Evolutionary conservation across 371 early-diverging fungal genomes (phyloP), one percentile per base, ranked within the genome.

Genomic region (Basidiobolus meristosporus): DNA sequence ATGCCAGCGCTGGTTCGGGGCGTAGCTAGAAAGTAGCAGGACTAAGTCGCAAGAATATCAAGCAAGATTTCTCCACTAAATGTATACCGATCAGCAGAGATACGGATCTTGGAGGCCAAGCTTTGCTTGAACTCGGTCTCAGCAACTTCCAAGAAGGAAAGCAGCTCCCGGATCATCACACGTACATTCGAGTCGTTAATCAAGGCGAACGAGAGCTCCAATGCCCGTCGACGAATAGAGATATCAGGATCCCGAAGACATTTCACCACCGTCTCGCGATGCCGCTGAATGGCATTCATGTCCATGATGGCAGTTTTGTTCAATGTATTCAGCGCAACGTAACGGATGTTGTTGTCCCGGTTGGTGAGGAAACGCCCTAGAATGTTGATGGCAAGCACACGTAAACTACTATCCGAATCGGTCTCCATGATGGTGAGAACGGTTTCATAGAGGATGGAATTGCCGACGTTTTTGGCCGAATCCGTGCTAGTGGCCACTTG

Each of bases 401-500:
- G 77, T 45, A 97, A 63, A 11, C 86, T 82, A 36, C 65, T 71
- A 43, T 93, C 96, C 37, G 84, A 82, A 43, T 90, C 82, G 31
- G 89, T 85, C 28, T 87, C 82, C 86, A 97, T 82, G 42, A 91
- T 90, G 1, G 97, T 92, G 53, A 90, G 52, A 0, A 90, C 91
- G 17, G 91, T 83, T 49, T 97, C 98, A 54, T 97, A 97, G 37
- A 96, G 55, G 38, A 97, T 90, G 9, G 96, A 75, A 47, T 90
- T 93, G 36, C 97, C 98, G 20, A 90, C 96, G 52, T 96, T 97
- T 57, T 92, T 90, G 29, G 84, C 58, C 15, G 76, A 73, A 56
- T 95, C 96, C 5, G 91, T 91, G 46, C 79, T 88, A 32, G 92
- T 95, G 1, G 95, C 96, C 5, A 95, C 82, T 59, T 88, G 92